Base-by-base conservation (phyloP, 495 filamentous ascomycete genomes). In the Penicillium waksmanii region DNA sequence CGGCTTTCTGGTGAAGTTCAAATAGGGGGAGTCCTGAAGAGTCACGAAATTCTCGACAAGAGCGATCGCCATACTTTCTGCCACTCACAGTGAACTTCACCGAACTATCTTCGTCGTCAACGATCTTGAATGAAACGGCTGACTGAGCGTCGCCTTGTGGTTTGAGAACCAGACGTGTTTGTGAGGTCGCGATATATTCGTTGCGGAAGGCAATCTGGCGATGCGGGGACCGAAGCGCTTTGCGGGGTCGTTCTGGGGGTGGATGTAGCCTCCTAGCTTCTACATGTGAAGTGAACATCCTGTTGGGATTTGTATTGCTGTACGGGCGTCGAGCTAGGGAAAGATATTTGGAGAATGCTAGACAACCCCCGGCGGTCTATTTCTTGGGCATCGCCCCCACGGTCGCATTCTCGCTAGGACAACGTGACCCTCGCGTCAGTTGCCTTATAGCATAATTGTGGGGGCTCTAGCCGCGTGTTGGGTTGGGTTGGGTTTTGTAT, bases 41-140 rank as follows among this genome's bases (percentile, higher is more conserved):
- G 42, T 70, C 69, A 38, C 65, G 66, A 36, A 72, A 66, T 19
- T 70, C 69, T 1, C 69, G 67, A 55, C 66, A 70, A 8, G 64
- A 40, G 23, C 67, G 62, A 43, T 66, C 50, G 33, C 55, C 60
- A 34, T 63, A 66, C 31, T 66, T 68, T 38, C 60, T 57, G 19
- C 68, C 68, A 15, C 55, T 56, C 2, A 64, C 63, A 0, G 67
- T 70, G 53, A 68, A 72, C 2, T 57, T 56, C 19, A 57, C 33
- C 1, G 54, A 51, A 1, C 61, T 61, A 12, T 43, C n/a, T 8
- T n/a, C 40, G 8, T 43, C 40, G n/a, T 43, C 40, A 3, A 43
- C 1, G 40, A 43, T 15, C n/a, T 43, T 43, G 40, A 43, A 43
- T 43, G 40, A 43, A 17, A 43, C 40, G 15, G 40, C 40, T 18